A percentile compares a stretch with the other conserved stretches of the same genome.
phyloP scores from a whole-genome alignment of 306 rosid species.

The Vigna angularis region DNA sequence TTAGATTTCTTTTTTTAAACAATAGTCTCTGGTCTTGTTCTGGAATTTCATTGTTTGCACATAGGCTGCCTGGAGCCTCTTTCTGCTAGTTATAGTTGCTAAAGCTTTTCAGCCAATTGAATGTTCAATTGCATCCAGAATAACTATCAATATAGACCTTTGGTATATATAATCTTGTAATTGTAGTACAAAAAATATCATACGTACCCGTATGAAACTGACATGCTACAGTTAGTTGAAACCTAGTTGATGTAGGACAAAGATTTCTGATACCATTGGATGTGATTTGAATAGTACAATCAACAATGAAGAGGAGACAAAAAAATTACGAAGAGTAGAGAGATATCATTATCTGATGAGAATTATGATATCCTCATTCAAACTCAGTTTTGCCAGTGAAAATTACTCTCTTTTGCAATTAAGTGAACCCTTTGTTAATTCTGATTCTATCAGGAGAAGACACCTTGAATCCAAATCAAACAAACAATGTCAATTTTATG shows the following conservation, averaged over 20 bases:
- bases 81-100: neutral
- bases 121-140: neutral
- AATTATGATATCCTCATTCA: constrained; percentile 2
- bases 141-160: neutral
- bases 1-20: neutral
- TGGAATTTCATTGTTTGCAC: constrained; percentile 9
- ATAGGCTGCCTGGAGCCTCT: constrained; percentile 1
- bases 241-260: constrained; percentile 19
- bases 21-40: neutral
- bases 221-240: constrained; percentile 1
- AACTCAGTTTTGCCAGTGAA: neutral
- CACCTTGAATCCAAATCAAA: no score
- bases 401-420: no score
- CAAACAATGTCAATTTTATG: no score
- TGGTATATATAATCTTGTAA: neutral
- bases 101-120: neutral
- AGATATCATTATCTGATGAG: constrained; percentile 2
- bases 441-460: no score
- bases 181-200: no score
- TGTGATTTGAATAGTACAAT: constrained; percentile 3
- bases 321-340: neutral
- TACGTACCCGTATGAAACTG: neutral
- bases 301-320: neutral
- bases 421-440: no score
- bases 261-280: constrained; percentile 2